Percentiles rank a stretch among this genome's conserved stretches.
Conservation (phyloP, 2,329 filamentous ascomycete species). For the Alternaria triticina region DNA sequence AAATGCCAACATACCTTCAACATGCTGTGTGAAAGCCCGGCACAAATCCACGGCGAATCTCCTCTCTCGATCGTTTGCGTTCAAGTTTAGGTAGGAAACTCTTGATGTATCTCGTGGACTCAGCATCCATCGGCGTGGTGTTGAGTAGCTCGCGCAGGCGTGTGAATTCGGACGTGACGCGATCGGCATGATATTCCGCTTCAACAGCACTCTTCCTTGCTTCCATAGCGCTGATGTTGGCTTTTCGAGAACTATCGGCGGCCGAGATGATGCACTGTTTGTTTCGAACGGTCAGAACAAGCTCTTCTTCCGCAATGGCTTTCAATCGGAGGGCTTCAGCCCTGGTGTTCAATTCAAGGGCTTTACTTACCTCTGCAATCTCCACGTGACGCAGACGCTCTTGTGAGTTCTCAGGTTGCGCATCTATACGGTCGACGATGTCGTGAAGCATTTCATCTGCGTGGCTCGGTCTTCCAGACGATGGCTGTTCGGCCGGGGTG, state of each 20-base stretch:
- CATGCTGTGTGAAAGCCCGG: background rate
- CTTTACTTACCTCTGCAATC: slow-evolving; percentile 34
- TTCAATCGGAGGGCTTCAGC: slow-evolving; percentile 3
- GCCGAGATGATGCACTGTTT: slow-evolving; percentile 30
- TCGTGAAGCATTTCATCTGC: slow-evolving; percentile 12
- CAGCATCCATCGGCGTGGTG: slow-evolving; percentile 10
- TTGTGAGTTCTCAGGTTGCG: slow-evolving; percentile 11
- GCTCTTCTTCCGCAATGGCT: slow-evolving; percentile 2
- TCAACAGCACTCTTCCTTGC: slow-evolving; percentile 29
- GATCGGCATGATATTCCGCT: slow-evolving; percentile 25
- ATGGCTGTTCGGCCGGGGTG: background rate
- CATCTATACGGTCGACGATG: slow-evolving; percentile 18
- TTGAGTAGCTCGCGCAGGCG: slow-evolving; percentile 18
- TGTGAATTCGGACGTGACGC: slow-evolving; percentile 11
- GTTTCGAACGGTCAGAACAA: slow-evolving; percentile 16
- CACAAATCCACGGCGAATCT: background rate
- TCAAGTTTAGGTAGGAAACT: background rate
- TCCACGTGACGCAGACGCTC: slow-evolving; percentile 27
- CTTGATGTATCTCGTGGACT: slow-evolving; percentile 17
- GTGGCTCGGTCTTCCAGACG: background rate
- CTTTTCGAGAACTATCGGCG: slow-evolving; percentile 24
- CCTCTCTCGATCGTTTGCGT: background rate
- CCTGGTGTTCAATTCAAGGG: background rate
- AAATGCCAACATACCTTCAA: background rate
- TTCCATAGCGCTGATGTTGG: slow-evolving; percentile 22